phyloP scores from a whole-genome alignment of 805 yeast species.

The Saccharomycopsis lassenensis region DNA sequence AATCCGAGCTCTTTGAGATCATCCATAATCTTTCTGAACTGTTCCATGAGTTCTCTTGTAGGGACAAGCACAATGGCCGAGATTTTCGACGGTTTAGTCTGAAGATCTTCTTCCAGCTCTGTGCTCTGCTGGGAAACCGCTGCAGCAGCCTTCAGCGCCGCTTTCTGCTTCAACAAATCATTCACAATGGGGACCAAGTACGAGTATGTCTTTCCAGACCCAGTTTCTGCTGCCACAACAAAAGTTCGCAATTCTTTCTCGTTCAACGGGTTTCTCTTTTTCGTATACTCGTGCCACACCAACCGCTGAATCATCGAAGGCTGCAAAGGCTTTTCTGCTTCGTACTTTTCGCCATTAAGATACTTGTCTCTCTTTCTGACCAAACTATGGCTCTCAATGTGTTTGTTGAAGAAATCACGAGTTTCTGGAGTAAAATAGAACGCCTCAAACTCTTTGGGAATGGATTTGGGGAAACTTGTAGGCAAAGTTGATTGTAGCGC shows the following conservation, averaged over 20 bases:
- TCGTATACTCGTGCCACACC: conserved; percentile 47
- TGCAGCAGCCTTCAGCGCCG: conserved; percentile 28
- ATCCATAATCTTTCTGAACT: conserved; percentile 42
- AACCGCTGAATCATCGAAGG: conserved; percentile 83
- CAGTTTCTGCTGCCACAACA: conserved; percentile 92
- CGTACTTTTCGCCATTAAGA: conserved; percentile 14
- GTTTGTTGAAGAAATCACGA: no score
- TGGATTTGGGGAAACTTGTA: no score
- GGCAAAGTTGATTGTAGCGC: no score
- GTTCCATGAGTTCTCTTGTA: conserved; percentile 79
- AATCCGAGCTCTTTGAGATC: conserved; percentile 16
- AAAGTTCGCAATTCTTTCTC: conserved; percentile 41
- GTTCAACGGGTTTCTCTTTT: conserved; percentile 23
- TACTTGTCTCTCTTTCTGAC: conserved; percentile 14
- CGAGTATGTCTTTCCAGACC: conserved; percentile 94
- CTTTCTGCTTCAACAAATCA: conserved; percentile 49
- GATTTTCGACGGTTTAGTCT: conserved; percentile 26
- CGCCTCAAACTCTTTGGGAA: no score
- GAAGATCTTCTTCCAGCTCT: not conserved
- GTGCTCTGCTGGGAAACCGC: conserved; percentile 24
- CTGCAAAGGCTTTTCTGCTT: no score
- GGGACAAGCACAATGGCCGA: conserved; percentile 65
- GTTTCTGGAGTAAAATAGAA: no score
- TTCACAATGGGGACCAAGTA: conserved; percentile 70
- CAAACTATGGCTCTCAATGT: no score